These are phyloP conservation scores for Ophiocytium majus DNA, from an alignment of 352 stramenopile species.

Conservation along the genomic window DNA sequence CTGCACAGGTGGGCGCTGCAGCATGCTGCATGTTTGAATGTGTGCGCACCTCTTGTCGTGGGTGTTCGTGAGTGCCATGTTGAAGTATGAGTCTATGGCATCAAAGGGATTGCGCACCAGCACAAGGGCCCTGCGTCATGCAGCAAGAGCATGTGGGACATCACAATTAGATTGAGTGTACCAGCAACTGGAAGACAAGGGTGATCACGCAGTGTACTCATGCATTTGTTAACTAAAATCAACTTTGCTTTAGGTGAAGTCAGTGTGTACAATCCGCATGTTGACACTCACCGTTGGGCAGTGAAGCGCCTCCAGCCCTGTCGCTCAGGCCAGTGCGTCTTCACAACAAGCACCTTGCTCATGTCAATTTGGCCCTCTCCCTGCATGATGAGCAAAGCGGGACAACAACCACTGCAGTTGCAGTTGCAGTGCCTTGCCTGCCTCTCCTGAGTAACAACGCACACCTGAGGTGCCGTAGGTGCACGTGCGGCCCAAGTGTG, in stretches of 20 bases:
- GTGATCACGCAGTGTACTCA: not conserved
- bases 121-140: slow-evolving; percentile 63
- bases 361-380: slow-evolving; percentile 87
- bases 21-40: too few relatives aligned
- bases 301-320: slow-evolving; percentile 78
- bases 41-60: slow-evolving; percentile 74
- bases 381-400: slow-evolving; percentile 60
- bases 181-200: not conserved
- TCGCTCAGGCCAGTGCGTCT: slow-evolving; percentile 96
- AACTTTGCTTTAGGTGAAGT: not conserved
- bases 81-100: slow-evolving; percentile 98
- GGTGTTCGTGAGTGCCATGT: slow-evolving; percentile 90
- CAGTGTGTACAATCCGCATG: not conserved
- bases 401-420: too few relatives aligned
- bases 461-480: too few relatives aligned
- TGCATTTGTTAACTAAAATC: not conserved
- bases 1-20: too few relatives aligned
- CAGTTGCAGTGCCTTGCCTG: too few relatives aligned
- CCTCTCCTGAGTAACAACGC: too few relatives aligned
- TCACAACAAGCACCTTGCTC: slow-evolving; percentile 86
- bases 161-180: not conserved
- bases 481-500: too few relatives aligned
- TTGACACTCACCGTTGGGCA: slow-evolving; percentile 55
- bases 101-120: slow-evolving; percentile 93
- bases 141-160: not conserved